Base-by-base conservation (phyloP, 2,329 filamentous ascomycete genomes). In the Pseudogymnoascus sp. region DNA sequence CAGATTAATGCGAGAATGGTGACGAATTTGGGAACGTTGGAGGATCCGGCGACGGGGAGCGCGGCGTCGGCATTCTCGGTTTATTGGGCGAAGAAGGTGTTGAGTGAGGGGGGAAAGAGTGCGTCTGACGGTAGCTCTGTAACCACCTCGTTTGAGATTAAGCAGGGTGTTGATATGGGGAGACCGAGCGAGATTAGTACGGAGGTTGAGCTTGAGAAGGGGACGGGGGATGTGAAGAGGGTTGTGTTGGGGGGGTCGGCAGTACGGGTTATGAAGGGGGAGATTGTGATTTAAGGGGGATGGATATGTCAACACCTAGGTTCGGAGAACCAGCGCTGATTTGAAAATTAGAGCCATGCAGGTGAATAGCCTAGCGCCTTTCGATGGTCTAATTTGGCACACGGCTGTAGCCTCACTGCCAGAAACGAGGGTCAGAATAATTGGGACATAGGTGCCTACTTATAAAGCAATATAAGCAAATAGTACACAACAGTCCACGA, bases 131-230 rank as follows among this genome's bases (percentile, higher is more conserved):
- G 5, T 57, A 33, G 26, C 28, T 19, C n/a, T 11, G 10, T 57
- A 15, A n/a, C 21, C 10, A 33, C 26, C 10, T 57, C 50, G 10
- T 57, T 57, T 57, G 76, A 79, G 64, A 75, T 89, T 66, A 82
- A 82, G 64, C 87, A 89, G 75, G 87, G 86, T 0, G 83, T 88
- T 9, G 86, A 89, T 74, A 88, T 89, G 82, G 86, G 85, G 44
- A 68, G 63, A 44, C 44, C 38, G 28, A 70, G 69, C 65, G 62
- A 70, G n/a, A 71, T 70, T 61, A 50, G 26, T 19, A 69, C 69
- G 3, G 67, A 70, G 44, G 69, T 70, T 47, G 65, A 47, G 33
- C 62, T 42, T 33, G 63, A 62, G 13, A 64, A 60, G 3, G 62
- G 61, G 23, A 67, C 63, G 11, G 65, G 59, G n/a, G 63, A 23